Evolutionary conservation across 2,329 filamentous ascomycete genomes (phyloP).

Genomic region (Cytospora chrysosperma): DNA sequence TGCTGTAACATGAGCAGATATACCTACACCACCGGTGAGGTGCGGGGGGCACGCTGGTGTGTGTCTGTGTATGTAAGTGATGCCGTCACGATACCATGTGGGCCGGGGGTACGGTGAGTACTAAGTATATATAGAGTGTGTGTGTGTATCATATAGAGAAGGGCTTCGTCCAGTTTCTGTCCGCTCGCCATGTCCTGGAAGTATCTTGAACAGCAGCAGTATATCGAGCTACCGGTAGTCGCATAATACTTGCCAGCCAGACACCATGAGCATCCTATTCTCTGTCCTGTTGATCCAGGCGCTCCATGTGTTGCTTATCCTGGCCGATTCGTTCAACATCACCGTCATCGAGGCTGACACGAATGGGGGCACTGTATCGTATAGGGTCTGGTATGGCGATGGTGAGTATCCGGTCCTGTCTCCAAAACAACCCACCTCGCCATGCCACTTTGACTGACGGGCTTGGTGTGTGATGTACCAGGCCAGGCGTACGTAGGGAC

Average conservation of each 20-base stretch:
- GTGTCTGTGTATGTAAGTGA: no score
- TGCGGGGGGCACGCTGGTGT: neutral
- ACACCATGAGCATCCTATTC: neutral
- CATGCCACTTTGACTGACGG: neutral
- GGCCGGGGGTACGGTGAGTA: no score
- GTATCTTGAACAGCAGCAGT: no score
- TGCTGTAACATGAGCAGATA: neutral
- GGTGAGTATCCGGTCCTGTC: neutral
- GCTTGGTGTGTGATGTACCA: neutral
- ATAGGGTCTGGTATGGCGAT: neutral
- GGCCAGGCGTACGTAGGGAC: constrained; percentile 24
- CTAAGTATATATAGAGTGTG: no score
- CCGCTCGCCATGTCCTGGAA: no score
- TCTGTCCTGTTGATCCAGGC: neutral
- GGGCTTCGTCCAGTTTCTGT: no score
- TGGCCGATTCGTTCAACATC: neutral
- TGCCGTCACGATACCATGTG: no score
- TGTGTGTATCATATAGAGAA: no score
- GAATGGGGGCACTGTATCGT: neutral
- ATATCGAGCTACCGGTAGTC: neutral
- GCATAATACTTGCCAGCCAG: neutral
- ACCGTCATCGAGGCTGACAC: neutral
- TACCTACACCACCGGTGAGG: neutral
- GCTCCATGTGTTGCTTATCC: neutral
- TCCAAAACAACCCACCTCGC: neutral